Evolutionary conservation across 164 flowering plant species (phyloP).

Genomic region (Houttuynia cordata): DNA sequence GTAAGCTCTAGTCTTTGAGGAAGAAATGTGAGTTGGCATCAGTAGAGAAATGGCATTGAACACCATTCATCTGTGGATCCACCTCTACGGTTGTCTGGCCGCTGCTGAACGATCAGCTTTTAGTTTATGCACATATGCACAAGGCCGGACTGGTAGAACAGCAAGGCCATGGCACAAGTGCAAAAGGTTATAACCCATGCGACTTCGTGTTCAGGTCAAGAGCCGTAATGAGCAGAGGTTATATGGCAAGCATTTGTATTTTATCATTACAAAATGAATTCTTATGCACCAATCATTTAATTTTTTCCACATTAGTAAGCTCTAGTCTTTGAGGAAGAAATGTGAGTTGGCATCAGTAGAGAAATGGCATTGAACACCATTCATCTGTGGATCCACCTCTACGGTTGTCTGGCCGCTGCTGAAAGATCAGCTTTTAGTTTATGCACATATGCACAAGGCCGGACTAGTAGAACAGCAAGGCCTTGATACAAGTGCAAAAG

Average conservation of each 20-base stretch:
- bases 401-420: constrained; percentile 78
- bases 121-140: constrained; percentile 11
- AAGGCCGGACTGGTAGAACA: neutral
- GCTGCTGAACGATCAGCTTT: constrained; percentile 22
- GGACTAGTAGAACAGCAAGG: neutral
- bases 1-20: too few relatives aligned
- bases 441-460: constrained; percentile 12
- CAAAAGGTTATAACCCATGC: too few relatives aligned
- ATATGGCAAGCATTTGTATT: too few relatives aligned
- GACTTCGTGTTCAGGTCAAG: too few relatives aligned
- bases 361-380: constrained; percentile 21
- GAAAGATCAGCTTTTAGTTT: constrained; percentile 3
- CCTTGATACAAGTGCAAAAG: constrained; percentile 10
- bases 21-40: constrained; percentile 44
- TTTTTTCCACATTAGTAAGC: too few relatives aligned
- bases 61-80: constrained; percentile 55
- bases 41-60: constrained; percentile 33
- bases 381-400: constrained; percentile 64
- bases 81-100: constrained; percentile 77
- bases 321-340: neutral
- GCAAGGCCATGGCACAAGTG: constrained; percentile 9
- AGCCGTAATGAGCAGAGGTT: too few relatives aligned
- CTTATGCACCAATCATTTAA: too few relatives aligned
- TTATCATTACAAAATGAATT: too few relatives aligned
- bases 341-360: constrained; percentile 65